Percentiles rank a stretch among this genome's conserved stretches.
Evolutionary conservation across 83 land plant genomes (phyloP).

Genomic region (Isoetes engelmannii): DNA sequence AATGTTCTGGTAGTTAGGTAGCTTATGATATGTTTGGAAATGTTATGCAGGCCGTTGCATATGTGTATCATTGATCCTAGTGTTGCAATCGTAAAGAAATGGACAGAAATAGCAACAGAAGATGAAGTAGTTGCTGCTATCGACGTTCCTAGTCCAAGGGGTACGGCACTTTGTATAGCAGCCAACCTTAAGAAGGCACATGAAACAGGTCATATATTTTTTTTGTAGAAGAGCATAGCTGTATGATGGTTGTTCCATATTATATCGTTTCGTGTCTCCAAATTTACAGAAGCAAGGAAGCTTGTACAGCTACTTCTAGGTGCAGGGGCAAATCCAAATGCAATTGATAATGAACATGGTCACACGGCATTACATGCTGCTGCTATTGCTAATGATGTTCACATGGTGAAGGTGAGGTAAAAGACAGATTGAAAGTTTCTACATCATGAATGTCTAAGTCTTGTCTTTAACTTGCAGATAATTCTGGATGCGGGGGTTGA

Average conservation of each 20-base stretch:
- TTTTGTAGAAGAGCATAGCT: background rate
- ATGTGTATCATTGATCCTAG: slow-evolving; percentile 77
- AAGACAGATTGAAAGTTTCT: too few relatives aligned
- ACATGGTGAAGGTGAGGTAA: slow-evolving; percentile 61
- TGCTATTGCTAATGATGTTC: slow-evolving; percentile 76
- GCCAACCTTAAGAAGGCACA: slow-evolving; percentile 82
- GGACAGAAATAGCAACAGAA: slow-evolving; percentile 73
- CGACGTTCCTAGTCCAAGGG: slow-evolving; percentile 60
- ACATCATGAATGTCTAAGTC: too few relatives aligned
- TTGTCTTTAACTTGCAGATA: slow-evolving; percentile 31
- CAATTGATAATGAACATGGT: slow-evolving; percentile 55
- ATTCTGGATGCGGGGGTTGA: slow-evolving; percentile 84
- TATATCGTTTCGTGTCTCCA: too few relatives aligned
- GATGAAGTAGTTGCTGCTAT: slow-evolving; percentile 67
- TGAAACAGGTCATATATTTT: slow-evolving; percentile 53
- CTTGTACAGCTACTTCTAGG: slow-evolving; percentile 61
- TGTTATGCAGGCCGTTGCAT: slow-evolving; percentile 65
- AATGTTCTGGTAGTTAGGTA: background rate
- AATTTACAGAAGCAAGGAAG: slow-evolving; percentile 67
- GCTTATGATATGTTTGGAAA: background rate
- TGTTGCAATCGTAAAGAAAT: slow-evolving; percentile 72
- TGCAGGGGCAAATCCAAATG: slow-evolving; percentile 76
- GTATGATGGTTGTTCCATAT: background rate
- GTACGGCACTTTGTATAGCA: slow-evolving; percentile 91
- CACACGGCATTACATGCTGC: slow-evolving; percentile 81